Base-by-base conservation (phyloP, 306 rosid genomes). In the Canavalia gladiata region DNA sequence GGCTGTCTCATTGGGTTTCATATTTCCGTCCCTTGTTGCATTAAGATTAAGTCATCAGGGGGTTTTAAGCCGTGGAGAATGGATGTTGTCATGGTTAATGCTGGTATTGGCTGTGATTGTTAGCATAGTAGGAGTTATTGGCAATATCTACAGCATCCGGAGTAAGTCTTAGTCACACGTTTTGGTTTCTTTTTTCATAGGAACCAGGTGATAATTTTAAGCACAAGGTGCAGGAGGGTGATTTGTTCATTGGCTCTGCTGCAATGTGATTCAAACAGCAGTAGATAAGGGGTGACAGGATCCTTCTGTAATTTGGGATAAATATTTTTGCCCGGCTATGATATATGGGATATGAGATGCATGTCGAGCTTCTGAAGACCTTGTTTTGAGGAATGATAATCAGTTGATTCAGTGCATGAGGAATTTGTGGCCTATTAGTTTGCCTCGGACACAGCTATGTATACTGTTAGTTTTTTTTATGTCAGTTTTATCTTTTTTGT, bases 1-100 rank as follows among this genome's bases (percentile, higher is more conserved):
- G 2, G 98, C 98, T 8, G 93, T 95, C 71, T 90, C 98, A 5
- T 76, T 95, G 79, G 99, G 99, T 28, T 95, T 95, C 72, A 93
- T 93, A 74, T 93, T 95, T 55, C 98, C 98, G 8, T 70, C 98
- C 49, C 86, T 93, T 55, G 33, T 95, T 81, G 90, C 98, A 4
- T 84, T 95, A 42, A 93, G 89, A 81, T 71, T 93, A 81, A 45
- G 92, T 10, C 90, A 68, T 84, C 76, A 75, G 47, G 86, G 86
- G 5, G 90, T 63, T 60, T 81, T 95, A 86, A 95, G 86, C 89
- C 34, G 13, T 42, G 81, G 68, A 8, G 92, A 89, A 67, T 84
- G 85, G 91, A 25, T 81, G 49, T 51, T 95, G 4, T 91, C 97
- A 4, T 89, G 96, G 96, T 45, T 82, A 39, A 91, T 95, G 97